These are phyloP conservation scores for Thozetella sp. DNA, from an alignment of 495 filamentous ascomycete species.

Conservation along the genomic window DNA sequence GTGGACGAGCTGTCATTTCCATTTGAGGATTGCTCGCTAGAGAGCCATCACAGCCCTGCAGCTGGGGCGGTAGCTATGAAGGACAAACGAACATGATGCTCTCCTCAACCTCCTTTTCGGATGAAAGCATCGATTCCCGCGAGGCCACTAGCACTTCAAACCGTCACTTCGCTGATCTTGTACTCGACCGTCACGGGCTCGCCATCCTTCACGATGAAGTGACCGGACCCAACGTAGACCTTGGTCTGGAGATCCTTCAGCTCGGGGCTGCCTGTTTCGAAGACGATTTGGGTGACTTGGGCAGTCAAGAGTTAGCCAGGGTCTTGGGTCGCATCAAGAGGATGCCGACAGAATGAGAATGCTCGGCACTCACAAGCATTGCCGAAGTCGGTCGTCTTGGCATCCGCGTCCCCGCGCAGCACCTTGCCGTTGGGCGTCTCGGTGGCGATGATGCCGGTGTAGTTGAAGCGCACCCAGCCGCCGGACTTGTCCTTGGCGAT, in stretches of 20 bases:
- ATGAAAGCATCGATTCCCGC: no score
- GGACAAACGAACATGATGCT: not conserved
- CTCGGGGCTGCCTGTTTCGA: slow-evolving; percentile 53
- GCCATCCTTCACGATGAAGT: slow-evolving; percentile 54
- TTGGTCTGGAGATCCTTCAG: slow-evolving; percentile 53
- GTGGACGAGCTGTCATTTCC: no score
- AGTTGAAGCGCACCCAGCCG: slow-evolving; percentile 46
- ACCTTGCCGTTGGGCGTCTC: slow-evolving; percentile 38
- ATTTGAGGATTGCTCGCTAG: no score
- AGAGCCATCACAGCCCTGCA: no score
- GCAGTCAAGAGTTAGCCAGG: no score
- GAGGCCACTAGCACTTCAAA: no score
- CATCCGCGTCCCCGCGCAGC: slow-evolving; percentile 41
- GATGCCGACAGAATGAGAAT: no score
- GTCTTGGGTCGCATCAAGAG: no score
- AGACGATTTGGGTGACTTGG: slow-evolving; percentile 52
- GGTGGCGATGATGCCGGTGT: slow-evolving; percentile 48
- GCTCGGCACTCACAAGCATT: slow-evolving; percentile 53
- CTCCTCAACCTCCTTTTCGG: not conserved
- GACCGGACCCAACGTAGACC: slow-evolving; percentile 55
- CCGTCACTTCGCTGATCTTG: slow-evolving; percentile 55
- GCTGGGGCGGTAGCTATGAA: not conserved
- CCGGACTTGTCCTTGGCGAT: slow-evolving; percentile 39
- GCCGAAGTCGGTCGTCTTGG: slow-evolving; percentile 56
- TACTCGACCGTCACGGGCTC: slow-evolving; percentile 60